These are phyloP conservation scores for Cinnamomum micranthum DNA, from an alignment of 164 flowering plant species.

Conservation along the genomic window DNA sequence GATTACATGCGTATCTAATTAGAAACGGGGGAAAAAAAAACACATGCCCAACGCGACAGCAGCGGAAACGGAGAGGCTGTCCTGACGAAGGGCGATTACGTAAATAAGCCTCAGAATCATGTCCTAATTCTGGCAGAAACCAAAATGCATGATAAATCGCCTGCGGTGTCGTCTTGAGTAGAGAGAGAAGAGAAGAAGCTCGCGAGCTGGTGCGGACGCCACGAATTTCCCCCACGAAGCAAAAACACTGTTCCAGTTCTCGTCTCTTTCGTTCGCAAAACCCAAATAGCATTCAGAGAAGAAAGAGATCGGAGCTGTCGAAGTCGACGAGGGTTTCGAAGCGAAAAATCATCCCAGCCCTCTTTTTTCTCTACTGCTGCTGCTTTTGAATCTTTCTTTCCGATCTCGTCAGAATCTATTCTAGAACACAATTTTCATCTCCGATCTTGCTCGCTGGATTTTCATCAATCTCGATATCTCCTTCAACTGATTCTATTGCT, in stretches of 20 bases:
- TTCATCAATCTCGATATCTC: not conserved
- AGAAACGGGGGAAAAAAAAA: no score
- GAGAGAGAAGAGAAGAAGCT: not conserved
- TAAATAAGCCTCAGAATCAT: no score
- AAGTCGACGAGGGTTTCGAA: not conserved
- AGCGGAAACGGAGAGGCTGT: not conserved
- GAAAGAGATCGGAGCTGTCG: not conserved
- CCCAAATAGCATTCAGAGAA: not conserved
- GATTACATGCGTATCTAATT: no score
- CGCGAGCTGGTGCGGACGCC: conserved; percentile 1
- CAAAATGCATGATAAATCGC: not conserved
- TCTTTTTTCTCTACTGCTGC: not conserved
- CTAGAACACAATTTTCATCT: conserved; percentile 2
- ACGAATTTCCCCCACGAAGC: not conserved
- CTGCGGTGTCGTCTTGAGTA: not conserved
- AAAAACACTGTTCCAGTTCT: not conserved
- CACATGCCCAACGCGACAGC: not conserved
- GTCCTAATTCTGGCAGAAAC: not conserved
- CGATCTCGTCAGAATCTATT: not conserved
- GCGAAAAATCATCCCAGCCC: not conserved
- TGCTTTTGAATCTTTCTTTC: not conserved
- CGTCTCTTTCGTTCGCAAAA: no score
- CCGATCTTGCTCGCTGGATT: conserved; percentile 10
- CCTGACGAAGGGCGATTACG: not conserved
- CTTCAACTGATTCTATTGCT: not conserved